These are phyloP conservation scores for Trypanosoma congolense DNA, from an alignment of 208 protist genomes.

Conservation along the genomic window DNA sequence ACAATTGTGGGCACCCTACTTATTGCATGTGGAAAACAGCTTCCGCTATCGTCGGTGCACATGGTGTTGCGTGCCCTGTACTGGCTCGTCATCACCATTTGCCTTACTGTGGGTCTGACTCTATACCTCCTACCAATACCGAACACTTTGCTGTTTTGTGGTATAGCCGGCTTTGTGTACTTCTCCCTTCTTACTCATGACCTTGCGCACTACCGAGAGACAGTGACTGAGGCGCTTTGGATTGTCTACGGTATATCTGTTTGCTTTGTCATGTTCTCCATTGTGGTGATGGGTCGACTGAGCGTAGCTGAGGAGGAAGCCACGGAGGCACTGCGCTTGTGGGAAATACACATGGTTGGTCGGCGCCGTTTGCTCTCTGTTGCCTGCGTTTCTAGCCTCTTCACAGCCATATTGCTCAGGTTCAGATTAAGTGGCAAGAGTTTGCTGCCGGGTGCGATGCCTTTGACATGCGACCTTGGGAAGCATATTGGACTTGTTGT, in stretches of 20 bases:
- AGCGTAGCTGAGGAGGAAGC: constrained; percentile 11
- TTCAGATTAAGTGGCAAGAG: constrained; percentile 46
- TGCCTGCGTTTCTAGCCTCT: constrained; percentile 39
- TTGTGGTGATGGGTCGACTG: constrained; percentile 15
- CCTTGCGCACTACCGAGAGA: constrained; percentile 58
- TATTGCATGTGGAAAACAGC: constrained; percentile 31
- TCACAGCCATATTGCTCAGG: constrained; percentile 62
- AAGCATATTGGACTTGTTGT: constrained; percentile 35
- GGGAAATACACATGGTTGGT: constrained; percentile 60
- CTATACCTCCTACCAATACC: constrained; percentile 45
- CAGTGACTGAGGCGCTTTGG: constrained; percentile 25
- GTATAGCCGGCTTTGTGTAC: constrained; percentile 41
- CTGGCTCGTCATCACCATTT: constrained; percentile 39
- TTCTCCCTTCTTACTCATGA: constrained; percentile 50
- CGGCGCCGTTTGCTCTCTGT: constrained; percentile 53
- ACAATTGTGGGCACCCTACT: constrained; percentile 27
- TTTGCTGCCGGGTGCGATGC: constrained; percentile 46
- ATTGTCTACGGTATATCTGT: constrained; percentile 23
- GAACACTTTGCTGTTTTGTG: constrained; percentile 35
- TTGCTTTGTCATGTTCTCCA: constrained; percentile 26
- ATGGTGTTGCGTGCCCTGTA: constrained; percentile 33
- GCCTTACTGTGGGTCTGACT: constrained; percentile 47
- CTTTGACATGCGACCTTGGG: constrained; percentile 22
- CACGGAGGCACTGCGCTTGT: constrained; percentile 26
- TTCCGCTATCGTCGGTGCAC: constrained; percentile 32